These are phyloP conservation scores for Hypoxylon sp. DNA, from an alignment of 2,329 filamentous ascomycete genomes.

Conservation along the genomic window DNA sequence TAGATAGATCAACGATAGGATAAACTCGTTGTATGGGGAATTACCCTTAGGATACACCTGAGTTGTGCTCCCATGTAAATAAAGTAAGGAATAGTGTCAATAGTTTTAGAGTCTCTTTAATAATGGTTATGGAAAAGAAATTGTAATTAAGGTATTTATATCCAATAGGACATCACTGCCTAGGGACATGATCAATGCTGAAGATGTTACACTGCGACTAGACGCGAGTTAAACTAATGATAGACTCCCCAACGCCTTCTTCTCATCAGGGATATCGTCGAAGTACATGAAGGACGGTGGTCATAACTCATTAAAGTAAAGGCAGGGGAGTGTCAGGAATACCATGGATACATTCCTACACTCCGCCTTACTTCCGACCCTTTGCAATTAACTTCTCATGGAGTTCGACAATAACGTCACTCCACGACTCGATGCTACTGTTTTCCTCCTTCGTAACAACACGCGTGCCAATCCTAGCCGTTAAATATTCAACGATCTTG, in stretches of 20 bases:
- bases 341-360: neutral
- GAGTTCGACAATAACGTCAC: slow-evolving; percentile 69
- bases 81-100: neutral
- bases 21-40: neutral
- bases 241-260: slow-evolving; percentile 33
- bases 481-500: slow-evolving; percentile 81
- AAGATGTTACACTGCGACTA: slow-evolving; percentile 4
- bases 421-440: slow-evolving; percentile 63
- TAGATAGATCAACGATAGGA: neutral
- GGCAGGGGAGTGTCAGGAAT: neutral
- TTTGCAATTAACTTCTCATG: slow-evolving; percentile 69
- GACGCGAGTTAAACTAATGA: slow-evolving; percentile 12
- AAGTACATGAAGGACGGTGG: slow-evolving; percentile 6
- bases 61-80: neutral
- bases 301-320: slow-evolving; percentile 37
- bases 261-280: slow-evolving; percentile 8
- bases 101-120: too few species aligned
- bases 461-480: slow-evolving; percentile 65
- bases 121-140: neutral
- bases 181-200: neutral
- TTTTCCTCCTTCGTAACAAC: slow-evolving; percentile 56
- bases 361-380: slow-evolving; percentile 63
- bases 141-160: neutral
- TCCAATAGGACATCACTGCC: neutral
- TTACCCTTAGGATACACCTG: neutral